phyloP scores from a whole-genome alignment of 208 protist genomes.

The Leishmania lainsoni region DNA sequence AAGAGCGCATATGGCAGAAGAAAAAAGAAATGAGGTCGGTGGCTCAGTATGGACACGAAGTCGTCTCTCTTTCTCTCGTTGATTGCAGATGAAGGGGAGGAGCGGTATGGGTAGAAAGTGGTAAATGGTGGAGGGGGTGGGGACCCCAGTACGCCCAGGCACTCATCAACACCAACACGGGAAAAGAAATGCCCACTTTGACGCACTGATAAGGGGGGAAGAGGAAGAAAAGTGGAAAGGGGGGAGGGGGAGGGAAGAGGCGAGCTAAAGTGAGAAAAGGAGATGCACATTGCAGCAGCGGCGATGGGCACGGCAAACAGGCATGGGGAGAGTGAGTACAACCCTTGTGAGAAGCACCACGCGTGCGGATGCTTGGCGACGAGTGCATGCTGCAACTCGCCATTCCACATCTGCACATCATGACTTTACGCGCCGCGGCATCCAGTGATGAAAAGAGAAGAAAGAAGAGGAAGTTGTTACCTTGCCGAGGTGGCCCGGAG shows the following conservation, averaged over 20 bases:
- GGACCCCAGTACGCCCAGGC: neutral
- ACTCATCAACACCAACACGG: neutral
- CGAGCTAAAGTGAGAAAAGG: constrained; percentile 3
- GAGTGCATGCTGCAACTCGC: neutral
- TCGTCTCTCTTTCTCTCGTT: too few species aligned
- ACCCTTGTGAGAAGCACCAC: neutral
- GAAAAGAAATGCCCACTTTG: neutral
- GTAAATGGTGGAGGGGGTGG: neutral
- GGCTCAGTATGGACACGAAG: too few species aligned
- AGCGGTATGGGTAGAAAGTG: neutral
- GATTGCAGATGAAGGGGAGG: too few species aligned
- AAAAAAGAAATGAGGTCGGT: too few species aligned
- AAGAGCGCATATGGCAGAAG: neutral
- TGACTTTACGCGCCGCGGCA: neutral
- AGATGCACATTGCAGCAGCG: constrained; percentile 1
- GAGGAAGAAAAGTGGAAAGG: neutral
- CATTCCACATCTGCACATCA: neutral
- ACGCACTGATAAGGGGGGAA: neutral
- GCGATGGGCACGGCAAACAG: neutral
- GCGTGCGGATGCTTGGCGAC: neutral
- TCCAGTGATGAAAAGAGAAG: neutral
- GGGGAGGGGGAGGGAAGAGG: neutral
- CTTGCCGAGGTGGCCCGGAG: neutral
- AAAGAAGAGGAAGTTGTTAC: neutral
- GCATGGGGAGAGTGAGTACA: neutral